Evolutionary conservation across 2,329 filamentous ascomycete genomes (phyloP), one percentile per base, ranked within the genome.

Genomic region (Fusarium graminum): DNA sequence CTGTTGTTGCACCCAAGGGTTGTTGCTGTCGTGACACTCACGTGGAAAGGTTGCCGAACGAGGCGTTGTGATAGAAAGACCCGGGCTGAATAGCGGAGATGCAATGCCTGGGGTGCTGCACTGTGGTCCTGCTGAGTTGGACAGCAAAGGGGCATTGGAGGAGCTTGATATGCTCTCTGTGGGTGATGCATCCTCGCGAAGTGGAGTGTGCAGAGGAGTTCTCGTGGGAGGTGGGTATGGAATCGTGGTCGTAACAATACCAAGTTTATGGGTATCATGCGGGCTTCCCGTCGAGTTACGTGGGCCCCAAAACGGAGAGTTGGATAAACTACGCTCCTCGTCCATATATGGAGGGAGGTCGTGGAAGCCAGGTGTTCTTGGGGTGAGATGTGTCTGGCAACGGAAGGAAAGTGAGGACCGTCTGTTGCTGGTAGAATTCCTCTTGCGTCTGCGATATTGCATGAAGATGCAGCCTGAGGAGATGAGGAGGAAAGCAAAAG

Each of bases 401-500:
- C 80, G 80, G 74, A 86, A 86, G 3, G 82, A 84, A 28, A 86
- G 77, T 6, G 81, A 79, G 0, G 84, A 85, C 26, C 62, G 61
- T 41, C 62, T 57, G 32, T 45, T 28, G 17, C 45, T 55, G 10
- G 36, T 44, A 39, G 50, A 39, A 57, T 65, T 77, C 61, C 81
- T 83, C 41, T 59, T 77, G 25, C 80, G 80, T 69, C 80, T 85
- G 53, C 83, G 83, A 62, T 76, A 67, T 47, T 81, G 80, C 51
- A 87, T 74, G 61, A 81, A 83, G 40, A 75, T 64, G 61, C 81
- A 75, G 6, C 78, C 82, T 0, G 76, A 73, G 9, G 76, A 43
- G 22, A 80, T 67, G 12, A 81, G 71, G 7, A 83, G 34, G 6
- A 80, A 42, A 14, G 79, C 77, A 3, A 81, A 51, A 2, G 65